Evolutionary conservation across 495 filamentous ascomycete species (phyloP), one percentile per base, ranked within the genome.

Genomic region (Lophiotrema nucula): DNA sequence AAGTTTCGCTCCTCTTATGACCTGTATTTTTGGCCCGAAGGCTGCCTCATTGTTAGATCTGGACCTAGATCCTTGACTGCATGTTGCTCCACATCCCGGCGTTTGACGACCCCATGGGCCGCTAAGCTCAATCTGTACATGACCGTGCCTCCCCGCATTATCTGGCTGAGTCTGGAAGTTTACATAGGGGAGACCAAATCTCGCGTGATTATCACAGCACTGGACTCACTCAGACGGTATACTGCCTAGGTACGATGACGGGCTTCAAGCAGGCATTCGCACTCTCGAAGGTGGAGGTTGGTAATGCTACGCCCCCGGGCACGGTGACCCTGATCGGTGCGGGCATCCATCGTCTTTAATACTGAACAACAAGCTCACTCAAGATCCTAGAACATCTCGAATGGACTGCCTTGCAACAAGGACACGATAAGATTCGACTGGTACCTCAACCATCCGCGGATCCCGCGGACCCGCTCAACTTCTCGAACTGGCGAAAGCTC

Each of bases 291-390:
- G 39, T 8, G 15, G 56, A 60, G 26, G 42, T 60, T 15, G 39
- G 11, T 1, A 53, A 53, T 46, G 47, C 41, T 3, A 35, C 47
- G 2, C 56, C 56, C 1, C 56, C 47, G 0, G 56, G 56, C 3
- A 60, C 56, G 8, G 49, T 46, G 0, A 53, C 49, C 4, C 56
- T 60, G n/a, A 39, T 60, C 22, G 47, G 56, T 53, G 45, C 13
- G 48, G 2, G 10, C 31, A 8, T 15, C 31, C 31, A 8, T 35
- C 31, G 8, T 35, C 31, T 35, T 15, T 15, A 8, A 35, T 35
- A 35, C 15, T 41, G n/a, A n/a, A n/a, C n/a, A n/a, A n/a, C n/a
- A n/a, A n/a, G 10, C 16, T 47, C 10, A 26, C 44, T 47, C 21
- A 12, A 22, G 5, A 10, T 15, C 21, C 11, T 19, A 55, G 51